These are phyloP conservation scores for Chlorokybus atmophyticus DNA, from an alignment of 139 green algal genomes.

Conservation along the genomic window DNA sequence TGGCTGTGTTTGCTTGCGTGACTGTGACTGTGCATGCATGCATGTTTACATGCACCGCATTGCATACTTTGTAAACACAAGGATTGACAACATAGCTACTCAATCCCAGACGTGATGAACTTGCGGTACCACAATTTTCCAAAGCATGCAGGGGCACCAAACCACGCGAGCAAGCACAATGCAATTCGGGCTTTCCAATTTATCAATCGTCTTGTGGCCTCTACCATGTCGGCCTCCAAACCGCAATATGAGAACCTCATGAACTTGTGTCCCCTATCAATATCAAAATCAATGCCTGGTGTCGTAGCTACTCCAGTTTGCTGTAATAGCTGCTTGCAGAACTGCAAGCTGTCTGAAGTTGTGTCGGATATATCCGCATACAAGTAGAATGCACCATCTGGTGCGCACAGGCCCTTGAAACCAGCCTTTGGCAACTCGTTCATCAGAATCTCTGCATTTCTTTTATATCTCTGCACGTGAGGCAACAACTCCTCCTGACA, in stretches of 20 bases:
- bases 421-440: conserved; percentile 13
- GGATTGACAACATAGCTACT: no score
- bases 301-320: conserved; percentile 8
- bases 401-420: conserved; percentile 7
- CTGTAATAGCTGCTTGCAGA: conserved; percentile 8
- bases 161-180: no score
- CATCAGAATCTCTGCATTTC: conserved; percentile 15
- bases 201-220: background rate
- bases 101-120: no score
- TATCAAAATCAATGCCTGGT: conserved; percentile 18
- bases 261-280: conserved; percentile 3
- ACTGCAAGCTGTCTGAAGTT: background rate
- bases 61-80: no score
- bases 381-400: conserved; percentile 23
- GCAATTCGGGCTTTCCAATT: no score
- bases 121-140: no score
- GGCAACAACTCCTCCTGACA: conserved; percentile 7
- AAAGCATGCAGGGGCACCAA: no score
- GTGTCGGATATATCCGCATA: conserved; percentile 13
- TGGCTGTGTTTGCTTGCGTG: no score
- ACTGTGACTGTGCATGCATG: no score
- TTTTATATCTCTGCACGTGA: conserved; percentile 8
- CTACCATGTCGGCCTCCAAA: background rate
- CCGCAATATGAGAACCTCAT: conserved; percentile 17
- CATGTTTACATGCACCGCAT: no score